Evolutionary conservation across 1,284 basidiomycete species (phyloP).

Genomic region (Fistulina hepatica): DNA sequence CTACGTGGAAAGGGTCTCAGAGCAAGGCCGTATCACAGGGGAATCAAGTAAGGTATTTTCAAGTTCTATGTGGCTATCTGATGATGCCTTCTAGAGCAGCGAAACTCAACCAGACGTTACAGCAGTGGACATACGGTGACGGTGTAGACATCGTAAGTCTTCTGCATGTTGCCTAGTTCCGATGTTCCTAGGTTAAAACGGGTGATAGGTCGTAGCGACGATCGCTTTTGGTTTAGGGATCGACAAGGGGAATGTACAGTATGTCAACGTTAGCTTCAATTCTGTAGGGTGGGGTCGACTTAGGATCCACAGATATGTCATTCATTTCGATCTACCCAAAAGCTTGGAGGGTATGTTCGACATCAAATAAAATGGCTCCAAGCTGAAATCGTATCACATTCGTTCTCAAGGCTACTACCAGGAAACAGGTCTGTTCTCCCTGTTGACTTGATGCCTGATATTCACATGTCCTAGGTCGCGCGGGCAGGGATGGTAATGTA

Average conservation of each 20-base stretch:
- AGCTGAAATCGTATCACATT: conserved; percentile 3
- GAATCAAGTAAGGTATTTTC: conserved; percentile 34
- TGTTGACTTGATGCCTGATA: background rate
- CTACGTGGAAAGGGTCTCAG: conserved; percentile 57
- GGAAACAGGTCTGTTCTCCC: conserved; percentile 56
- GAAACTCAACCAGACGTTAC: conserved; percentile 48
- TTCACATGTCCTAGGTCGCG: conserved; percentile 40
- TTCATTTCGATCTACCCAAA: conserved; percentile 73
- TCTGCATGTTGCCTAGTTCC: background rate
- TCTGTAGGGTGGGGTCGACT: background rate
- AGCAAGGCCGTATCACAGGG: conserved; percentile 68
- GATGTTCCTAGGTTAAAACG: background rate
- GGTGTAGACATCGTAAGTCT: conserved; percentile 39
- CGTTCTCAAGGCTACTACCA: conserved; percentile 66
- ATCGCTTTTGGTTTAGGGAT: conserved; percentile 88
- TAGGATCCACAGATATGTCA: conserved; percentile 41
- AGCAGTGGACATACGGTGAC: conserved; percentile 51
- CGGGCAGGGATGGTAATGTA: conserved; percentile 75
- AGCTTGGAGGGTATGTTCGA: conserved; percentile 61
- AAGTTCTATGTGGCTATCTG: background rate
- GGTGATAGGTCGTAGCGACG: conserved; percentile 16
- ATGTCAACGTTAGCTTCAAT: background rate
- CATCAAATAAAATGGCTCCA: background rate
- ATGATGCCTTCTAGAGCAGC: conserved; percentile 25
- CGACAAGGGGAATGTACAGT: conserved; percentile 41